Base-by-base conservation (phyloP, 129 eudicot genomes). In the Logfia minima region DNA sequence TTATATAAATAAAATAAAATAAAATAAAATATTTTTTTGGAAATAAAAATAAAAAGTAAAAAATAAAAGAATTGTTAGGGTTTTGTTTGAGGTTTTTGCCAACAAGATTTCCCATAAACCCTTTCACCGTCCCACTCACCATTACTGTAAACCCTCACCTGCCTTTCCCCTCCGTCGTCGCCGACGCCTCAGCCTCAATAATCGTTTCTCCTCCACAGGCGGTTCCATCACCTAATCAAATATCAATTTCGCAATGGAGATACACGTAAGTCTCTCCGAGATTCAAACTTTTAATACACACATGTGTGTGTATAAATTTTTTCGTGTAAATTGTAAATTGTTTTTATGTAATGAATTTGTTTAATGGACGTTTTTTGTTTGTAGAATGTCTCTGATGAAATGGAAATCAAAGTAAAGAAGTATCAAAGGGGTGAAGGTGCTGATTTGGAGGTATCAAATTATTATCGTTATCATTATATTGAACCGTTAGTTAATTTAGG, bases 371-470 rank as follows among this genome's bases (percentile, higher is more conserved):
- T 28, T 21, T 75, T 22, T 74, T 59, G 28, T 21, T 58, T 74
- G 72, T 81, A 89, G 95, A 88, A 79, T 67, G 45, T 70, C 28
- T 74, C 86, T 18, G 91, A 84, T 60, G 96, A 86, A 55, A 74
- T 85, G 43, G 90, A 90, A 53, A 77, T 73, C 35, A 84, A 86
- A 69, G 87, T 82, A 31, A 90, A 84, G 77, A 93, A 90, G 77
- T 93, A 85, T 80, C 95, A 90, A n/a, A 82, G 98, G 75, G 98
- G 98, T 35, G 95, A 88, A 85, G 82, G 82, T 69, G 87, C 96
- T 63, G 80, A 93, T 82, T 81, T 93, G 63, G 84, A 87, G 98
- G 98, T 93, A 88, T 18, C 9, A 2, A 1, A 9, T 0, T 10
- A 3, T 43, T 75, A n/a, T 70, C 6, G 6, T 14, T 66, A 24